Conservation (phyloP, 1,284 basidiomycete genomes). For the Tetrapyrgos nigripes region DNA sequence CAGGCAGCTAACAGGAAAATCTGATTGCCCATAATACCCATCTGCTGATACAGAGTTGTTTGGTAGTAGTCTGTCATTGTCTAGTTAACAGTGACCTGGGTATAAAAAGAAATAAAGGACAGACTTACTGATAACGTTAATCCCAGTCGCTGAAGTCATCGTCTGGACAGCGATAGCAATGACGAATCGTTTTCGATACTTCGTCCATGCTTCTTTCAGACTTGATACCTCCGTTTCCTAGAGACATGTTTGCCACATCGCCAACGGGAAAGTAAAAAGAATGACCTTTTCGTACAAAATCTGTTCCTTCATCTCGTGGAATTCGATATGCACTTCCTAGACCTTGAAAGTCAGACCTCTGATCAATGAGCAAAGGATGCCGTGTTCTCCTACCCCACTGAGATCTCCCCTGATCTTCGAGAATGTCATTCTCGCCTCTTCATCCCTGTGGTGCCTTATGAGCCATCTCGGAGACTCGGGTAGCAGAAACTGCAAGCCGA, state of each 20-base stretch:
- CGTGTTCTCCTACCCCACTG: constrained; percentile 7
- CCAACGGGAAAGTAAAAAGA: background rate
- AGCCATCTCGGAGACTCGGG: constrained; percentile 23
- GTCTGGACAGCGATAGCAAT: constrained; percentile 22
- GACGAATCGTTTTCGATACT: constrained; percentile 21
- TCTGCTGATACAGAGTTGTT: constrained; percentile 3
- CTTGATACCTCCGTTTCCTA: constrained; percentile 10
- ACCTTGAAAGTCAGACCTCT: too few relatives aligned
- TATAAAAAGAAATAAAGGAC: background rate
- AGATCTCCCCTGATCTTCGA: constrained; percentile 17
- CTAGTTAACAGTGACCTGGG: background rate
- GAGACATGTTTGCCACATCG: background rate
- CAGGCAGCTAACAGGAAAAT: background rate
- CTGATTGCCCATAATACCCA: background rate
- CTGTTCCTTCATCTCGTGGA: constrained; percentile 22
- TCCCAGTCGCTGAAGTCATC: constrained; percentile 18
- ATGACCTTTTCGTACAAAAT: constrained; percentile 18
- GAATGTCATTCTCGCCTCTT: constrained; percentile 16
- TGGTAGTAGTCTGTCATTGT: constrained; percentile 5
- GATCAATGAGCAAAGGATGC: too few relatives aligned
- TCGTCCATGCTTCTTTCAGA: constrained; percentile 18
- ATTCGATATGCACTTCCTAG: too few relatives aligned
- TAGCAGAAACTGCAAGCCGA: constrained; percentile 17
- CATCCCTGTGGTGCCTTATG: constrained; percentile 14
- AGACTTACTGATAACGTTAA: constrained; percentile 19